Evolutionary conservation across 345 rosid species (phyloP), one percentile per base, ranked within the genome.

Genomic region (Turritis glabra): DNA sequence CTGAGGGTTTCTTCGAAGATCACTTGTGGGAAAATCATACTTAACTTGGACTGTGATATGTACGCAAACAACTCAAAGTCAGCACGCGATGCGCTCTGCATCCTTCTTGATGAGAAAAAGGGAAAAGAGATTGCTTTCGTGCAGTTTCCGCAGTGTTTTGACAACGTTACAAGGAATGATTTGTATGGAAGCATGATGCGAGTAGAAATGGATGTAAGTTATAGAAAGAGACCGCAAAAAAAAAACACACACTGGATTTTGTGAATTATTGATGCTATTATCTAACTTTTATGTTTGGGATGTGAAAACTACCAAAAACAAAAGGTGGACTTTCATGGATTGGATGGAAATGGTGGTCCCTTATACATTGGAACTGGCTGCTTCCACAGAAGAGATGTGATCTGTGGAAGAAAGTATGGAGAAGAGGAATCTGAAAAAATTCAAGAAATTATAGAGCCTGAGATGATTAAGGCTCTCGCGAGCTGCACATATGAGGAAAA

Each of bases 11-110:
- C 92, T 21, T 81, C 87, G 26, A 80, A 72, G 67, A 86, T 90
- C 13, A 88, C 89, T 64, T 76, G 83, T 44, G 96, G 88, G 14
- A 75, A 40, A 67, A 51, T 88, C 63, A 82, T 87, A 77, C 88
- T 86, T 4, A 90, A 80, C 50, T 62, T 90, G 50, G 98, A 92
- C 76, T 90, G 98, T 64, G 98, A 92, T 77, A 92, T 90, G 96
- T 87, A 88, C 78, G 84, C 87, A 5, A 90, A 87, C 80, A 80
- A 80, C 69, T 78, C 96, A 14, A 81, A 80, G 33, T 56, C 90
- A 10, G 73, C 87, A 46, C 50, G 57, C 5, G 98, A 90, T 19
- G 92, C 96, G 1, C 85, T 90, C n/a, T 92, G 94, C 83, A 87
- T 93, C 80, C 89, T 93, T 76, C 76, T 89, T 84, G 97, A 90